These are phyloP conservation scores for Lentinula aciculospora DNA, from an alignment of 768 basidiomycete genomes.

Conservation along the genomic window DNA sequence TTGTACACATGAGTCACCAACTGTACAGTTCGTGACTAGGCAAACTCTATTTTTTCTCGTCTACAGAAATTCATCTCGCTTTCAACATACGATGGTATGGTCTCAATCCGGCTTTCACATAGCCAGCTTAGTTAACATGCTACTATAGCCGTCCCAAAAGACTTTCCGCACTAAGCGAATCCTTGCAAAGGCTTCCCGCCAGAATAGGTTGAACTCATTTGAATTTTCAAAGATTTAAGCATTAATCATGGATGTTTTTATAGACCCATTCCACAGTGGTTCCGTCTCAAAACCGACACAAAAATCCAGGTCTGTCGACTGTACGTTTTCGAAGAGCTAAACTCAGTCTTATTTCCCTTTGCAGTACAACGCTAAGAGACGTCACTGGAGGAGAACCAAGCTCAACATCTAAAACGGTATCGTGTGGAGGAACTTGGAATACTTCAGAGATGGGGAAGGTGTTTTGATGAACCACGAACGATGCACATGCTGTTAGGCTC, in stretches of 20 bases:
- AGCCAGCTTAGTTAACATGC: neutral
- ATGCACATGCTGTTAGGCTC: neutral
- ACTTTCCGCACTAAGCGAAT: conserved; percentile 95
- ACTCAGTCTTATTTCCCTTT: neutral
- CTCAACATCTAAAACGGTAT: conserved; percentile 73
- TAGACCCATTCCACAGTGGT: conserved; percentile 99
- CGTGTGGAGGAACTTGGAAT: neutral
- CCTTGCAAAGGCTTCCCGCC: conserved; percentile 91
- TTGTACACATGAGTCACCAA: conserved; percentile 22
- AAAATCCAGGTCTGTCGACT: conserved; percentile 74
- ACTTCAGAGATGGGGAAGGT: neutral
- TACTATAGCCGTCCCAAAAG: conserved; percentile 92
- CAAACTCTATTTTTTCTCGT: conserved; percentile 28
- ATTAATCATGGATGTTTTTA: neutral
- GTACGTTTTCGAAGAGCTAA: neutral
- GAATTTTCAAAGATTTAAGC: neutral
- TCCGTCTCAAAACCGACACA: conserved; percentile 93
- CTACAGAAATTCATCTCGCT: conserved; percentile 22
- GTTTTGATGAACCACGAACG: neutral
- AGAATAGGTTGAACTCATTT: conserved; percentile 73
- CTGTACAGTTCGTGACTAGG: conserved; percentile 30
- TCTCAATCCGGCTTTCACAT: conserved; percentile 2
- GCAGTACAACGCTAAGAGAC: conserved; percentile 91
- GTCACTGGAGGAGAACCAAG: conserved; percentile 99
- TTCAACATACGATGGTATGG: conserved; percentile 38